Percentiles rank a stretch among this genome's conserved stretches.
Evolutionary conservation across 2,329 filamentous ascomycete genomes (phyloP).

Genomic region (Diplocarpon rosae): DNA sequence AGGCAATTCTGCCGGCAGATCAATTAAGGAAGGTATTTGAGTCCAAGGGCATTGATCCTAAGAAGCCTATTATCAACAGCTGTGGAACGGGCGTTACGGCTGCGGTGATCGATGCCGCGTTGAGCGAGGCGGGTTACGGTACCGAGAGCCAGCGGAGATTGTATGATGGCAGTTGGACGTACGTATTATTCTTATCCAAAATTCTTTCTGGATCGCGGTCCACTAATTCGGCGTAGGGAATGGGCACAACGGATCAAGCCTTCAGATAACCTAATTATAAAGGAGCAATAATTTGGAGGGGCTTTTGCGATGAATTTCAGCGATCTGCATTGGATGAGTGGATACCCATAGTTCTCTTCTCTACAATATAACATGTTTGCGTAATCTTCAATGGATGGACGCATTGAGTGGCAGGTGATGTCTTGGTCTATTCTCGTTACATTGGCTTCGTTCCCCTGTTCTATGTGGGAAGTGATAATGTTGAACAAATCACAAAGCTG

Average conservation of each 20-base stretch:
- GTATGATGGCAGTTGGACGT: conserved; percentile 98
- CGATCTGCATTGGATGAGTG: conserved; percentile 14
- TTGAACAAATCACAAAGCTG: no score
- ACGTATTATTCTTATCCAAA: conserved; percentile 35
- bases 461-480: no score
- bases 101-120: conserved; percentile 76
- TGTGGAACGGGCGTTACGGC: conserved; percentile 95
- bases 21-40: conserved; percentile 68
- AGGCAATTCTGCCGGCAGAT: conserved; percentile 62
- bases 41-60: conserved; percentile 66
- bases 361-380: conserved; percentile 1
- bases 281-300: conserved; percentile 25
- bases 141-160: conserved; percentile 56
- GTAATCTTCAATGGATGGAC: neutral
- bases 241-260: conserved; percentile 56
- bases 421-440: no score
- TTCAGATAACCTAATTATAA: conserved; percentile 51
- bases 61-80: conserved; percentile 71
- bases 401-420: no score
- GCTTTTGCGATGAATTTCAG: conserved; percentile 9
- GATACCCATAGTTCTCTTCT: conserved; percentile 15
- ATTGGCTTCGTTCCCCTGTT: no score
- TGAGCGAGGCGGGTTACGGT: conserved; percentile 68
- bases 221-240: conserved; percentile 29
- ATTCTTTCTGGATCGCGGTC: neutral